Conservation (phyloP, 1,139 yeast genomes). For the Candida glucosophila region DNA sequence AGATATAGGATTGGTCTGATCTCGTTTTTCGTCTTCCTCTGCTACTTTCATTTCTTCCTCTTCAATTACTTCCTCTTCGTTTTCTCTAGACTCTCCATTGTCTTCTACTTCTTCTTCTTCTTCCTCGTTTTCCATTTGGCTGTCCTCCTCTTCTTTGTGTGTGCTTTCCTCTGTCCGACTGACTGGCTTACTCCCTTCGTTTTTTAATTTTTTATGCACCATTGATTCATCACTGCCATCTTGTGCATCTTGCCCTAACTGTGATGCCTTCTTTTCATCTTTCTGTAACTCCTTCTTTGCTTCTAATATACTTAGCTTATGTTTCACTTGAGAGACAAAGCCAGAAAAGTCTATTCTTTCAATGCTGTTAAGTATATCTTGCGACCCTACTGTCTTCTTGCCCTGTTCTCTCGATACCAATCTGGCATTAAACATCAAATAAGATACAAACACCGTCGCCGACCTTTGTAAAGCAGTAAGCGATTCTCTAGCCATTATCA, state of each 20-base stretch:
- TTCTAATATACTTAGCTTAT: conserved; percentile 40
- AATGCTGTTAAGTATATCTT: conserved; percentile 54
- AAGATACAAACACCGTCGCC: conserved; percentile 67
- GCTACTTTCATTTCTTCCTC: conserved; percentile 10
- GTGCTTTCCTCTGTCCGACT: too few species aligned
- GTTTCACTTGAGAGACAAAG: conserved; percentile 45
- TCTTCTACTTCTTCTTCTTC: too few species aligned
- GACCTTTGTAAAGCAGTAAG: conserved; percentile 59
- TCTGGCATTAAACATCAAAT: conserved; percentile 55
- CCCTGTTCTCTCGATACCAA: conserved; percentile 41
- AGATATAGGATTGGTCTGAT: too few species aligned
- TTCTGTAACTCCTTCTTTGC: conserved; percentile 15
- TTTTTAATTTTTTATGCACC: too few species aligned
- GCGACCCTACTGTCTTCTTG: conserved; percentile 57
- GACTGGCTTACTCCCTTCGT: too few species aligned
- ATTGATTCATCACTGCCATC: conserved; percentile 9
- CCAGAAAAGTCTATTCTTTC: conserved; percentile 47
- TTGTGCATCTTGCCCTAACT: conserved; percentile 8
- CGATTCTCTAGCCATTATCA: conserved; percentile 56
- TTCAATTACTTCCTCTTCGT: conserved; percentile 7
- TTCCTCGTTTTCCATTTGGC: too few species aligned
- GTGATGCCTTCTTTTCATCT: conserved; percentile 2
- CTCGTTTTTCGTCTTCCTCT: conserved; percentile 8
- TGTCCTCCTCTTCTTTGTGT: too few species aligned
- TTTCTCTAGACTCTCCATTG: too few species aligned